Evolutionary conservation across 495 filamentous ascomycete genomes (phyloP).

Genomic region (Corynascus novoguineensis): DNA sequence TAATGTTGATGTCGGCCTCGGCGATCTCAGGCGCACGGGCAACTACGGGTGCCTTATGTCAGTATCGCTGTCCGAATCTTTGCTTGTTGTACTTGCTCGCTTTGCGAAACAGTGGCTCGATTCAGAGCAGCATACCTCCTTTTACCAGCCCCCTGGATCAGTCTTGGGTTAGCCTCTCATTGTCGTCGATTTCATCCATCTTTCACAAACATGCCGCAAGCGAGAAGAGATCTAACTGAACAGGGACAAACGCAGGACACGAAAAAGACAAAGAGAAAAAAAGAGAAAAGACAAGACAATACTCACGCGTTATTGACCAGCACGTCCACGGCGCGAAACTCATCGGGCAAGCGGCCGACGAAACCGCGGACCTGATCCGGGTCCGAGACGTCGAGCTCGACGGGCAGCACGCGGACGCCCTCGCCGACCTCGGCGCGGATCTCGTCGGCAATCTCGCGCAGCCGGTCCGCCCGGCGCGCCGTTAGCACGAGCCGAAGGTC

Average conservation of each 20-base stretch:
- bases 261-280: not conserved
- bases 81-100: not conserved
- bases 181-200: no score
- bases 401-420: slow-evolving; percentile 73
- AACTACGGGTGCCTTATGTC: slow-evolving; percentile 38
- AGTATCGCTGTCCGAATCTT: no score
- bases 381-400: slow-evolving; percentile 83
- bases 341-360: slow-evolving; percentile 66
- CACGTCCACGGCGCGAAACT: slow-evolving; percentile 82
- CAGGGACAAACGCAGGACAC: not conserved
- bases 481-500: slow-evolving; percentile 78
- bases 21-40: slow-evolving; percentile 80
- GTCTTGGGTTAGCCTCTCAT: not conserved
- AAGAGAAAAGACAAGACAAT: slow-evolving; percentile 18
- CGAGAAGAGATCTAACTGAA: not conserved
- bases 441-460: slow-evolving; percentile 69
- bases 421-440: slow-evolving; percentile 75
- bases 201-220: not conserved
- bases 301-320: slow-evolving; percentile 96
- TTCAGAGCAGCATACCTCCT: slow-evolving; percentile 19
- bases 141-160: slow-evolving; percentile 28
- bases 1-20: slow-evolving; percentile 75
- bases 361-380: slow-evolving; percentile 70
- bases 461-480: slow-evolving; percentile 70
- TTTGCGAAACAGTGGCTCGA: not conserved